Conservation (phyloP, 352 stramenopile species). For the Aphanomyces stellatus region DNA sequence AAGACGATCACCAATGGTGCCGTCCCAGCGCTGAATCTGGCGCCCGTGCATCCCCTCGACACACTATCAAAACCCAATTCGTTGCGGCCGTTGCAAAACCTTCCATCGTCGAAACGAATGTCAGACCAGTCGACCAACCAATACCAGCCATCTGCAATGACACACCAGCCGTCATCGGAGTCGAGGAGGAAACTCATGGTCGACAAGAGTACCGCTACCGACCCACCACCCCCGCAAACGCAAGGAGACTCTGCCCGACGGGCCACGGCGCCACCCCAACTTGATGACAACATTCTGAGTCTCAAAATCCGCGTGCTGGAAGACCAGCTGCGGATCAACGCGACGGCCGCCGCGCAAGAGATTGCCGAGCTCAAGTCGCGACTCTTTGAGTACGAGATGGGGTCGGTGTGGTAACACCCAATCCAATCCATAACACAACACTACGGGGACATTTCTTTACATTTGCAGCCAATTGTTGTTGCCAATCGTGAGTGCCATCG, state of each 20-base stretch:
- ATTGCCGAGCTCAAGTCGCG: constrained; percentile 50
- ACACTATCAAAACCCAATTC: too few species aligned
- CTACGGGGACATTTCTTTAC: constrained; percentile 1
- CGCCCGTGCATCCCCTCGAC: too few species aligned
- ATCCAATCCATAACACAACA: background rate
- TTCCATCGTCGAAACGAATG: too few species aligned
- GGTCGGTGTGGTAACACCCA: background rate
- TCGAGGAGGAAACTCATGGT: background rate
- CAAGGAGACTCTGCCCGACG: background rate
- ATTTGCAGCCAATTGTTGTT: constrained; percentile 20
- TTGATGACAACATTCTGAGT: constrained; percentile 25
- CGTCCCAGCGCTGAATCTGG: too few species aligned
- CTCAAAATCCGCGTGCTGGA: constrained; percentile 59
- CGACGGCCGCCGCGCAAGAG: constrained; percentile 43
- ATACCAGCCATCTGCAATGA: too few species aligned
- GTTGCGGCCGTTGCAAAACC: too few species aligned
- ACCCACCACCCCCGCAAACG: background rate
- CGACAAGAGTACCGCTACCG: background rate
- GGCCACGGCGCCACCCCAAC: background rate
- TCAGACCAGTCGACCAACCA: too few species aligned
- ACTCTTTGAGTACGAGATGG: constrained; percentile 51
- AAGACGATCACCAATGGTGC: too few species aligned
- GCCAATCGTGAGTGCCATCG: constrained; percentile 47
- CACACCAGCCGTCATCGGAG: background rate
- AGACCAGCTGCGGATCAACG: constrained; percentile 55